phyloP scores from a whole-genome alignment of 768 basidiomycete species.

The Termitomyces titanicus region DNA sequence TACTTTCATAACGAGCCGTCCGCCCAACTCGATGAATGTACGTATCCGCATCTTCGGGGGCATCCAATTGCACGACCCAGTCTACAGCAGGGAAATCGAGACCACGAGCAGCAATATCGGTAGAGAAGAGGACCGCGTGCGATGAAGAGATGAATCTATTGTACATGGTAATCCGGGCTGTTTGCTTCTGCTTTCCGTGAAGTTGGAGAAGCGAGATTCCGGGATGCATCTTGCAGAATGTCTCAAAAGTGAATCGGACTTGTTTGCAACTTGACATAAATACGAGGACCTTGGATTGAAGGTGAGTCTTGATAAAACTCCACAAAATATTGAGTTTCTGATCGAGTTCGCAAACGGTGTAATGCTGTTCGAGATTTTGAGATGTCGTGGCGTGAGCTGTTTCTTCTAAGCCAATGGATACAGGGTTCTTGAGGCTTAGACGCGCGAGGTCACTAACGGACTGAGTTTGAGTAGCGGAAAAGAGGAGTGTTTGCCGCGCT shows the following conservation, averaged over 20 bases:
- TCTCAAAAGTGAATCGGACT: slow-evolving; percentile 94
- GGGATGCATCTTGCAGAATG: slow-evolving; percentile 93
- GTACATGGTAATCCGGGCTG: slow-evolving; percentile 81
- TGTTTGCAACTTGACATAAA: slow-evolving; percentile 96
- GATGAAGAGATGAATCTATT: slow-evolving; percentile 77
- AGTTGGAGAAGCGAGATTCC: slow-evolving; percentile 90
- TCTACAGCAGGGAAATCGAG: slow-evolving; percentile 95
- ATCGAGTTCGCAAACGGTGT: slow-evolving; percentile 78
- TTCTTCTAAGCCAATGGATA: slow-evolving; percentile 62
- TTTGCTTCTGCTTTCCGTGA: slow-evolving; percentile 96
- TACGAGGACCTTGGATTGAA: slow-evolving; percentile 87
- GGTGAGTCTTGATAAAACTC: slow-evolving; percentile 92
- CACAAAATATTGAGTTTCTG: slow-evolving; percentile 88
- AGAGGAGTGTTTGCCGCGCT: slow-evolving; percentile 91
- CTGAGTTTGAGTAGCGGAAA: slow-evolving; percentile 94
- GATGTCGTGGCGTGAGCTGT: slow-evolving; percentile 60
- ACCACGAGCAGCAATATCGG: slow-evolving; percentile 94
- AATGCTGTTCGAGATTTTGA: slow-evolving; percentile 81
- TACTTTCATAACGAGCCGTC: slow-evolving; percentile 90
- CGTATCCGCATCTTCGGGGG: slow-evolving; percentile 95
- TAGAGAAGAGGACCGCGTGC: slow-evolving; percentile 88
- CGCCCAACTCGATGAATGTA: slow-evolving; percentile 97
- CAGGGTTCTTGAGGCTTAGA: slow-evolving; percentile 81
- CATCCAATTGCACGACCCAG: slow-evolving; percentile 96
- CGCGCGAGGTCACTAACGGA: slow-evolving; percentile 87